These are phyloP conservation scores for Limonium bicolor DNA, from an alignment of 148 eudicot genomes.

Conservation along the genomic window DNA sequence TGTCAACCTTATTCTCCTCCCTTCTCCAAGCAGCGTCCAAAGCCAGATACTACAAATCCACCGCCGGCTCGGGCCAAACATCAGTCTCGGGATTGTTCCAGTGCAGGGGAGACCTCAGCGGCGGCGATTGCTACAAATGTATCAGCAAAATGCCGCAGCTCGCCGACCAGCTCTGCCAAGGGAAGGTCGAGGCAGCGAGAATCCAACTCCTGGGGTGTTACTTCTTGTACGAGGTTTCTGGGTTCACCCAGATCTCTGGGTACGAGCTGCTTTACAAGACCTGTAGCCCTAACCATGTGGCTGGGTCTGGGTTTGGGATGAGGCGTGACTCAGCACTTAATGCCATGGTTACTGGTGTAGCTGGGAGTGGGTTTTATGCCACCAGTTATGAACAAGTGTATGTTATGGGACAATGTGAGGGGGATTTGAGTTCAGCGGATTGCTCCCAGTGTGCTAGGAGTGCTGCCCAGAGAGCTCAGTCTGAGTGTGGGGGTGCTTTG, in stretches of 20 bases:
- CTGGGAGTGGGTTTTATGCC: constrained; percentile 43
- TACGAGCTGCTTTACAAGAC: constrained; percentile 50
- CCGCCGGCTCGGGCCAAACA: constrained; percentile 39
- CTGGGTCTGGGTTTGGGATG: constrained; percentile 59
- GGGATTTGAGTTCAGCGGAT: constrained; percentile 60
- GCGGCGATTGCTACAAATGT: constrained; percentile 59
- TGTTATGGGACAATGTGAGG: constrained; percentile 83
- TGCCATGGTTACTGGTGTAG: constrained; percentile 46
- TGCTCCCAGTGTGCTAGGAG: constrained; percentile 60
- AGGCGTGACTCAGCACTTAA: constrained; percentile 59
- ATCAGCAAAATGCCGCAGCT: constrained; percentile 49
- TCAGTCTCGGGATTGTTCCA: constrained; percentile 73
- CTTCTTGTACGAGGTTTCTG: constrained; percentile 56
- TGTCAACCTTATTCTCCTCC: constrained; percentile 43
- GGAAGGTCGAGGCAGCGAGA: constrained; percentile 55
- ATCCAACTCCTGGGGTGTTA: constrained; percentile 78
- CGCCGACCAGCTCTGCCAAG: constrained; percentile 50
- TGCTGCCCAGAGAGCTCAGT: constrained; percentile 77
- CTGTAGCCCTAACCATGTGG: constrained; percentile 32
- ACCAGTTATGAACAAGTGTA: constrained; percentile 47
- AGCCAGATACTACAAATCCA: constrained; percentile 51
- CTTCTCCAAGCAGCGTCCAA: constrained; percentile 62
- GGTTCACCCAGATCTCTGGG: constrained; percentile 72
- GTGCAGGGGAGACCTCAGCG: constrained; percentile 72
- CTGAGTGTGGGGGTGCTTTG: constrained; percentile 73